Conservation (phyloP, 73 alveolate genomes). For the Paraurostyla sp. region DNA sequence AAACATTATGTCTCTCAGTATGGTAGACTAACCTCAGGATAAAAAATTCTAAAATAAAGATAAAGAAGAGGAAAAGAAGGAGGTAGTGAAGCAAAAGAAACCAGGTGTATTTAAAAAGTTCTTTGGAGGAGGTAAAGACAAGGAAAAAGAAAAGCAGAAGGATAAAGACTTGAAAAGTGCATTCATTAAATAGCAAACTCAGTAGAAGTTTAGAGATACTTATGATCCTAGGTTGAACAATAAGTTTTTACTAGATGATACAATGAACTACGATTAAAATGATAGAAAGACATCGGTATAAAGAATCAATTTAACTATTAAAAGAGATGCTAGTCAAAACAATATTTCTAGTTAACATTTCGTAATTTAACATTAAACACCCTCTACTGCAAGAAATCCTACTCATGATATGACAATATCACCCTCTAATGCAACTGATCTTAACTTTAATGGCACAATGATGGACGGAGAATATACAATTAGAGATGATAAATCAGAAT, state of each 20-base stretch:
- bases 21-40: too few species aligned
- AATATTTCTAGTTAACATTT: too few species aligned
- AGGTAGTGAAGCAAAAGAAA: conserved; percentile 20
- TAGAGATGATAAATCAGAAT: background rate
- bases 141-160: conserved; percentile 11
- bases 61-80: conserved; percentile 35
- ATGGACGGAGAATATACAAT: background rate
- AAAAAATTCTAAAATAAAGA: background rate
- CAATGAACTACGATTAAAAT: background rate
- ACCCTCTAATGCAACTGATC: background rate
- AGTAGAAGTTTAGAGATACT: conserved; percentile 6
- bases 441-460: too few species aligned
- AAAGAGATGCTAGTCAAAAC: background rate
- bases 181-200: background rate
- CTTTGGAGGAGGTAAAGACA: conserved; percentile 49
- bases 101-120: conserved; percentile 38
- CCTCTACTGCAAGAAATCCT: too few species aligned
- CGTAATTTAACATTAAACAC: too few species aligned
- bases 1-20: too few species aligned
- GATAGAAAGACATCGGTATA: conserved; percentile 10
- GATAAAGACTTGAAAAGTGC: background rate
- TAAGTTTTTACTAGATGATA: background rate
- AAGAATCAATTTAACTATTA: background rate
- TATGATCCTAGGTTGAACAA: background rate
- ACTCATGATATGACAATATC: background rate